Base-by-base conservation (phyloP, 2,329 filamentous ascomycete species). In the Salinomyces thailandicus region DNA sequence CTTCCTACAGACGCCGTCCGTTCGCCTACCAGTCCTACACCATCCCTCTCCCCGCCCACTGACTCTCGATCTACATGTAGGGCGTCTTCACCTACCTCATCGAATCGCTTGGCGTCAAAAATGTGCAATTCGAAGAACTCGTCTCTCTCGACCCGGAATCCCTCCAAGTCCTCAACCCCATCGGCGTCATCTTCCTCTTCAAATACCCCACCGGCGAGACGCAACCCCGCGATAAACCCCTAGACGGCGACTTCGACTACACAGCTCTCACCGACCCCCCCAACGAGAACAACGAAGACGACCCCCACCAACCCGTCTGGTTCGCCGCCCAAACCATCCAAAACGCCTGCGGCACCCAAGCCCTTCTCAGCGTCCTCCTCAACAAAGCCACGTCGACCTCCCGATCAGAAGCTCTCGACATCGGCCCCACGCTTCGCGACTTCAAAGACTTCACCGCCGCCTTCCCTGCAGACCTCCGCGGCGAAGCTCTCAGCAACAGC, bases 301-400 rank as follows among this genome's bases (percentile, higher is more conserved):
- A 51, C 15, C 45, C 47, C 9, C 49, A 43, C 24, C 26, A 38
- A 11, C 71, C 73, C 43, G 72, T 94, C 52, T 98, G 94, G 72
- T 98, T 98, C 63, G 91, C 91, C 3, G 79, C 81, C 18, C 91
- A 98, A 67, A 96, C 89, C 3, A 98, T 98, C 59, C 89, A 96
- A 63, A 98, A 98, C 62, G 91, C 91, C 5, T 98, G 91, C 64
- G 91, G 87, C 30, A 98, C 91, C 12, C 91, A 98, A 62, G 91
- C 91, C 3, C 75, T 98, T 31, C 75, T 98, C 27, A 91, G 83
- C 36, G 84, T 96, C 37, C 72, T 96, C 19, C 69, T 98, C 48
- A 98, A 98, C 67, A 82, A 93, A 61, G 42, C 45, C 27, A 28
- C 28, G 15, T 15, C 22, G 9, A 4, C 33, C 15, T 8, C 9